Conservation (phyloP, 2,329 filamentous ascomycete genomes). For the Fusarium sp. region DNA sequence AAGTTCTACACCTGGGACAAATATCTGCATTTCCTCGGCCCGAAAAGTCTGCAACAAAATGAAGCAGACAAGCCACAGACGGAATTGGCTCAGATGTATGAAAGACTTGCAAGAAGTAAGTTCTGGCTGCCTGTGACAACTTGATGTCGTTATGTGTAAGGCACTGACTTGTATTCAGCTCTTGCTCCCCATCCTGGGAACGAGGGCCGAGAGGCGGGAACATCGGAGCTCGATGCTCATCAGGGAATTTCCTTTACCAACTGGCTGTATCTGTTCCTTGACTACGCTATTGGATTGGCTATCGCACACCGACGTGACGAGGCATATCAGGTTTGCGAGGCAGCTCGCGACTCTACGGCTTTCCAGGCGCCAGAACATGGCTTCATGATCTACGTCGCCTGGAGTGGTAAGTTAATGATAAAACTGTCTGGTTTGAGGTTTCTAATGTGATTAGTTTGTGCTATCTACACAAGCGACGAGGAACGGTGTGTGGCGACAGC, state of each 20-base stretch:
- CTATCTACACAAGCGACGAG: conserved; percentile 83
- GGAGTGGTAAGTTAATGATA: conserved; percentile 68
- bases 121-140: conserved; percentile 15
- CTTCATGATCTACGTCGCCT: conserved; percentile 81
- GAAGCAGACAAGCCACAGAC: conserved; percentile 48
- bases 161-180: conserved; percentile 42
- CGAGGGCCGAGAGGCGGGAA: conserved; percentile 39
- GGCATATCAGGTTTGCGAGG: conserved; percentile 83
- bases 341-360: conserved; percentile 82
- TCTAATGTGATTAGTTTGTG: conserved; percentile 71
- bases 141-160: not conserved
- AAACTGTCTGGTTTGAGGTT: not conserved
- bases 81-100: conserved; percentile 66
- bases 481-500: conserved; percentile 78
- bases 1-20: conserved; percentile 76
- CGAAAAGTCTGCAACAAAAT: conserved; percentile 39
- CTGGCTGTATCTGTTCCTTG: conserved; percentile 92
- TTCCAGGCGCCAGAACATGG: conserved; percentile 79
- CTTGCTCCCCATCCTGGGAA: conserved; percentile 48
- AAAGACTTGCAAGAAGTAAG: conserved; percentile 66
- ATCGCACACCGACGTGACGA: conserved; percentile 74
- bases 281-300: conserved; percentile 84
- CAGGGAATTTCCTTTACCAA: conserved; percentile 83
- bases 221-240: conserved; percentile 61
- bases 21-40: conserved; percentile 68